Base-by-base conservation (phyloP, 768 basidiomycete species). In the Boletus speciosus region DNA sequence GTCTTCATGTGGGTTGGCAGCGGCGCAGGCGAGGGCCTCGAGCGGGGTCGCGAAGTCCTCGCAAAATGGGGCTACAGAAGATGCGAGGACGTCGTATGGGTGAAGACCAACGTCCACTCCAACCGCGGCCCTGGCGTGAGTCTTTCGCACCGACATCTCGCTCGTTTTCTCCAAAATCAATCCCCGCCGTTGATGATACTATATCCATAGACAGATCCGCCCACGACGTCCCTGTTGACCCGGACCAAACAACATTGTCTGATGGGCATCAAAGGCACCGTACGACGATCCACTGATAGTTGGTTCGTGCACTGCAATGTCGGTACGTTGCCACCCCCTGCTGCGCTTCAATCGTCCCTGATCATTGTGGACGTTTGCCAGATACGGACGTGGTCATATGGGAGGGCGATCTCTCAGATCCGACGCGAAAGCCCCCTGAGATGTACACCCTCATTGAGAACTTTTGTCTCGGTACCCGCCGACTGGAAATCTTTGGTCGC, bases 221-320 rank as follows among this genome's bases (percentile, higher is more conserved):
- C 92, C 10, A 94, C 90, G 8, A 88, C 86, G 3, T 88, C 93
- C 3, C 74, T 98, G 27, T 77, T 96, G 31, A 92, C 89, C 21
- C 81, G 94, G 27, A 93, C 93, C 36, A 93, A 98, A 69, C 92
- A 98, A 61, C 96, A 98, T 65, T 98, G 95, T 69, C 73, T 98
- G 46, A 97, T 98, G 79, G 96, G 96, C 37, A 98, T 99, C 59
- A 83, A 93, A 45, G 97, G 97, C 14, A 98, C 97, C 2, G 96
- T 99, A 12, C 83, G 96, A 23, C 81, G 97, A 31, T 92, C 91
- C 19, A 95, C 90, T 1, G 97, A 99, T 68, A 88, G 86, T 55
- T 91, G 92, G 87, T 95, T 98, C 71, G 96, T 97, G 0, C 96
- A 99, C 70, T 98, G 95, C 67, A 99, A 99, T 71, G 89, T 99